Conservation (phyloP, 2,329 filamentous ascomycete genomes). For the Clonostachys rhizophaga region DNA sequence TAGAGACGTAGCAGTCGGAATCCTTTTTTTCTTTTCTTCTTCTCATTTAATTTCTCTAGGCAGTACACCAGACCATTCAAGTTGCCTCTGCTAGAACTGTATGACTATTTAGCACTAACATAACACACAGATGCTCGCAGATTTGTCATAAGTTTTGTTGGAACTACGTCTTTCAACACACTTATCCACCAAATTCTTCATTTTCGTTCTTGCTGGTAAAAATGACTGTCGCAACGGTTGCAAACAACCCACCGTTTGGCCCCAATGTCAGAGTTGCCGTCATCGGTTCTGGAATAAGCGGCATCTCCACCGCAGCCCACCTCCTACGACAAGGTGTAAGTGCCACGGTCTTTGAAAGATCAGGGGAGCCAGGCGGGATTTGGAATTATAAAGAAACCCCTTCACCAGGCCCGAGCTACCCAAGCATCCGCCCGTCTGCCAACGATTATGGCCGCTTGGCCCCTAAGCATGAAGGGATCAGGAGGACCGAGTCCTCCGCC, state of each 20-base stretch:
- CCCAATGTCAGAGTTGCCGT: conserved; percentile 21
- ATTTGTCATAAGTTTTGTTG: no score
- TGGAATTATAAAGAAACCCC: conserved; percentile 28
- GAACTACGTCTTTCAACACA: no score
- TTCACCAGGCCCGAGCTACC: conserved; percentile 22
- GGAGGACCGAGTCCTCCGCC: background rate
- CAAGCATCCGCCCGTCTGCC: conserved; percentile 16
- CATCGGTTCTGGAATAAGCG: conserved; percentile 32
- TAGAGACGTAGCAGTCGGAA: no score
- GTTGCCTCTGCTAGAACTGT: no score
- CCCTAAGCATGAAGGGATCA: background rate
- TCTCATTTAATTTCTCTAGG: no score
- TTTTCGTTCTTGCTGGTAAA: no score
- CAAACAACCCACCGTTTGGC: conserved; percentile 2
- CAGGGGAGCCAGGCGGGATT: conserved; percentile 23
- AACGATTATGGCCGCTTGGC: conserved; percentile 15
- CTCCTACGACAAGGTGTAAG: conserved; percentile 23
- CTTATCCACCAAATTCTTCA: no score
- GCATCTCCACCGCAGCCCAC: conserved; percentile 29
- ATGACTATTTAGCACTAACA: no score
- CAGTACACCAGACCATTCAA: no score
- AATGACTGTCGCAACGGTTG: no score
- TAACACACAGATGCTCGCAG: no score
- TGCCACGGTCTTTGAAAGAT: conserved; percentile 31
- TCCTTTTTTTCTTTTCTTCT: no score